Evolutionary conservation across 208 protist genomes (phyloP).

Genomic region (Leishmania guyanensis): DNA sequence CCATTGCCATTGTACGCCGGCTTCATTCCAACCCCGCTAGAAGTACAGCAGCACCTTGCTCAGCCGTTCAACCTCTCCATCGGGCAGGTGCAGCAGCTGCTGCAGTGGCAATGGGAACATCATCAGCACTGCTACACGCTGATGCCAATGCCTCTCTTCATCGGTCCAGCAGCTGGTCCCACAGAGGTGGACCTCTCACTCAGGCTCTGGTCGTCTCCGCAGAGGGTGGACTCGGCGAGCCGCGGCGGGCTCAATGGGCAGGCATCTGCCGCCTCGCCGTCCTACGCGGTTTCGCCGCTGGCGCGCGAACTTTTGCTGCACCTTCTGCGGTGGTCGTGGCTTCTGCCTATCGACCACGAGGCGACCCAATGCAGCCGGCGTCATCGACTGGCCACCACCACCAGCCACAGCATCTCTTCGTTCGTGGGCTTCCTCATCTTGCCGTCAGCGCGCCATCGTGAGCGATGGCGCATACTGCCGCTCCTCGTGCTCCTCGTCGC

Average conservation of each 20-base stretch:
- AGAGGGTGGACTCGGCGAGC: neutral
- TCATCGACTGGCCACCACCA: neutral
- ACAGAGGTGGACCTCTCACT: constrained; percentile 23
- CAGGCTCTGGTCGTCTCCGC: neutral
- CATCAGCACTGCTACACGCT: constrained; percentile 68
- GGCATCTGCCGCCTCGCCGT: neutral
- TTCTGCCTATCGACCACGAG: constrained; percentile 56
- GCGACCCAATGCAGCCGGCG: constrained; percentile 2
- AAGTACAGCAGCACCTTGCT: constrained; percentile 50
- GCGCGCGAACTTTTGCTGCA: constrained; percentile 56
- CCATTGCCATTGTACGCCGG: constrained; percentile 39
- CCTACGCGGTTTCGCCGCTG: constrained; percentile 53
- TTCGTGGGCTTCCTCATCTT: neutral
- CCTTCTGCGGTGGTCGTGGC: constrained; percentile 58
- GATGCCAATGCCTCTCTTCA: constrained; percentile 46
- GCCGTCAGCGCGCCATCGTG: neutral
- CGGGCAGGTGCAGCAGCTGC: constrained; percentile 60
- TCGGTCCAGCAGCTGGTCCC: constrained; percentile 15
- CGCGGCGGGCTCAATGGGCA: neutral
- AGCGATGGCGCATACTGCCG: constrained; percentile 1
- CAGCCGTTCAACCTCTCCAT: constrained; percentile 58
- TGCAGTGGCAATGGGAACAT: constrained; percentile 83
- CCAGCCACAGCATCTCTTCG: neutral
- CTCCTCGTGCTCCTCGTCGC: constrained; percentile 11
- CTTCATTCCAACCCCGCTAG: constrained; percentile 47